Base-by-base conservation (phyloP, 2,329 filamentous ascomycete species). In the Claviceps digitariae region DNA sequence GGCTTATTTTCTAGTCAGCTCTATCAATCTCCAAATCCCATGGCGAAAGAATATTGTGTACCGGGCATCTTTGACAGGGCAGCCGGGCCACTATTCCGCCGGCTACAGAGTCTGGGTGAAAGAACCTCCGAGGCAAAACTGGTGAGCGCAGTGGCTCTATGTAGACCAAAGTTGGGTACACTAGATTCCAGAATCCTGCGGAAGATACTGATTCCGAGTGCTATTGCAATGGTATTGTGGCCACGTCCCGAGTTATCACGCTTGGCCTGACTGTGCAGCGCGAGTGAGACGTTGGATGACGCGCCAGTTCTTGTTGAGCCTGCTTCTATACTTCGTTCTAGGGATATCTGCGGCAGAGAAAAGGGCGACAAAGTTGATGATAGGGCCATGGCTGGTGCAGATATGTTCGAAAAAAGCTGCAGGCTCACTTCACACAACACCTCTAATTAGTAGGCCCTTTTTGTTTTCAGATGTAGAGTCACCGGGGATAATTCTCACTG, bases 171-270 rank as follows among this genome's bases (percentile, higher is more conserved):
- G 51, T 55, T 47, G 55, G 36, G 43, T 7, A 57, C 57, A 34
- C 67, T 67, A 58, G 81, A 82, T 43, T 77, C 75, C 31, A 95
- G 73, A 15, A 95, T 72, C 56, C 81, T 80, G 27, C 77, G 74
- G 31, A 79, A 74, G 47, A 81, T 82, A 63, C 95, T 83, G 56
- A 97, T 76, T n/a, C 87, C 79, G 51, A 97, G 74, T 2, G 93
- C 93, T 17, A 84, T 72, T 9, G 90, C 90, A 53, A 98, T 70
- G 29, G 89, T 81, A 43, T 79, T 78, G 61, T 86, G 81, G 63
- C 95, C 31, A 9, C 21, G 86, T 51, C 79, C 81, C 54, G 84
- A 79, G 13, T 76, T 70, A 43, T 88, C 81, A 15, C 41, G 29
- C 25, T 29, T 45, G 7, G 38, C 29, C 4, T 43, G 49, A 44